Base-by-base conservation (phyloP, 2,329 filamentous ascomycete species). In the Hirsutella thompsonii region DNA sequence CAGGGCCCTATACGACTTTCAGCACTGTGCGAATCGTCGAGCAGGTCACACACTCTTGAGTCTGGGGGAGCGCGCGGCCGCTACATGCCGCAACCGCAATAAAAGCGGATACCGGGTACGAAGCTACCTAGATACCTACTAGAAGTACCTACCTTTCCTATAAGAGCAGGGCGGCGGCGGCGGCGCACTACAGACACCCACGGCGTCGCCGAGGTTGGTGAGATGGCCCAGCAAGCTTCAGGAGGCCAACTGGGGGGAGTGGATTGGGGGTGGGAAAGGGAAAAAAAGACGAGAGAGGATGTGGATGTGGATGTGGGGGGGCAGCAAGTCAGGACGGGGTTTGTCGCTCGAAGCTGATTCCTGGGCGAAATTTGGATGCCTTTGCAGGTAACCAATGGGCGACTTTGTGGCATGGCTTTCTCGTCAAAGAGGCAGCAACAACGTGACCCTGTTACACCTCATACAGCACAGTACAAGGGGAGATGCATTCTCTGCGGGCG, bases 151-250 rank as follows among this genome's bases (percentile, higher is more conserved):
- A n/a, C n/a, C n/a, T n/a, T n/a, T n/a, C n/a, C n/a, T n/a, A n/a
- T n/a, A n/a, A n/a, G n/a, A n/a, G n/a, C n/a, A n/a, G n/a, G n/a
- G n/a, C n/a, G 13, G 14, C 32, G 14, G 16, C 32, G 32, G n/a
- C n/a, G n/a, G n/a, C 14, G n/a, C 32, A n/a, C 32, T 34, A 34
- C n/a, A 18, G n/a, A 33, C 34, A 33, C 18, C 2, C 16, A 36
- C 39, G 39, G 39, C 39, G 33, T 21, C 33, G 29, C 39, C 39
- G 39, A 28, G 30, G 38, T 26, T 20, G 32, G 32, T 30, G 32
- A 40, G 38, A 40, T 40, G 38, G 38, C 30, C n/a, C 38, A 35
- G 30, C 38, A 40, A 36, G 30, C 39, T 39, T 39, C 38, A 39
- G 38, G 38, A 35, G 29, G 38, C 23, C 23, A 26, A 26, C 23